Base-by-base conservation (phyloP, 2,329 filamentous ascomycete species). In the Neopestalotiopsis sp. region DNA sequence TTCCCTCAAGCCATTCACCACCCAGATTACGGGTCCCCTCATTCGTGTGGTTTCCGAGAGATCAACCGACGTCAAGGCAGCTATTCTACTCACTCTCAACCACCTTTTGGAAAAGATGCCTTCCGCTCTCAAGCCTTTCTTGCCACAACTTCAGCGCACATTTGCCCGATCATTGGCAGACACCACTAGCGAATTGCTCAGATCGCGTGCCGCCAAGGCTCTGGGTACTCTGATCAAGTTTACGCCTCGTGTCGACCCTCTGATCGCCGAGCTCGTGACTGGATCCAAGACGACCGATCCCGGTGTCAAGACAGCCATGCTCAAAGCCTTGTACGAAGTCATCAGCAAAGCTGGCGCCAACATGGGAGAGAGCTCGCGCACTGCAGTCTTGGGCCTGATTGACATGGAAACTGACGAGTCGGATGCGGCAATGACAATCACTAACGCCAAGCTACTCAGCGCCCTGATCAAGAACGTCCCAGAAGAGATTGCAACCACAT, bases 31-130 rank as follows among this genome's bases (percentile, higher is more conserved):
- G 5, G 96, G 96, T 78, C 96, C 97, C 28, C 89, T 99, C 67
- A 99, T 99, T 80, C 93, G 96, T 88, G 95, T 98, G 28, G 95
- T 99, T 20, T 98, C 96, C 5, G 96, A 99, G 80, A 91, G 95
- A 71, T 97, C 96, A 2, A 94, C 94, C 2, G 97, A 99, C 65
- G 94, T 99, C 81, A 98, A 97, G 83, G 92, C 94, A 70, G 96
- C 96, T 57, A 97, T 99, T 79, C 86, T 99, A 70, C 88, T 97
- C 67, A 97, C 96, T 0, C 89, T 99, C 73, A 98, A 98, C 84
- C 97, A 97, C 74, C 85, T 99, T 38, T 86, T 99, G 49, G 94
- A 97, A 81, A 99, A 98, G 87, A 98, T 99, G 80, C 96, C 96
- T 0, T 89, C 92, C 10, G 95, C 97, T 74, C 87, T 99, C 70